Percentiles rank a stretch among this genome's conserved stretches.
phyloP scores from a whole-genome alignment of 495 filamentous ascomycete genomes.

The Trichocladium uniseriatum region DNA sequence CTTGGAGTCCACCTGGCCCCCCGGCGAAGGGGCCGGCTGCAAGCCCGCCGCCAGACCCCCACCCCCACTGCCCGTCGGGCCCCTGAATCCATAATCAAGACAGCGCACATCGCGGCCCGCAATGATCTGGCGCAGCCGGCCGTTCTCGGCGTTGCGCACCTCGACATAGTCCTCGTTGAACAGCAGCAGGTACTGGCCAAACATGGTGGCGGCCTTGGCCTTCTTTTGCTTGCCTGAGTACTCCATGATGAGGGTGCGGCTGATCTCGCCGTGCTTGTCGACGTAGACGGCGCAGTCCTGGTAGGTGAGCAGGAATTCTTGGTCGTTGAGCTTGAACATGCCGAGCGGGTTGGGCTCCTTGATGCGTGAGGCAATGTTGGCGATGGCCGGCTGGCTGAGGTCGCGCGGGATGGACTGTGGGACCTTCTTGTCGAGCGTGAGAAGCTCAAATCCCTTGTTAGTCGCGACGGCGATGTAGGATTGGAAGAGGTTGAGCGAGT shows the following conservation, averaged over 20 bases:
- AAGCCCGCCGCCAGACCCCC: not conserved
- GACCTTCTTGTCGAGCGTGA: slow-evolving; percentile 93
- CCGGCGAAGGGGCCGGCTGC: slow-evolving; percentile 9
- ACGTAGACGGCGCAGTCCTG: slow-evolving; percentile 94
- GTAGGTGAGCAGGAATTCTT: slow-evolving; percentile 89
- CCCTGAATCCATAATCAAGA: slow-evolving; percentile 72
- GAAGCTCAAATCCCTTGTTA: slow-evolving; percentile 84
- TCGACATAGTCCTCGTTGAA: slow-evolving; percentile 90
- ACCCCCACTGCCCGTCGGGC: slow-evolving; percentile 38
- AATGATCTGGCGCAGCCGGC: slow-evolving; percentile 86
- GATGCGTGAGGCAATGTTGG: slow-evolving; percentile 72
- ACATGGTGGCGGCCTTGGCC: slow-evolving; percentile 63
- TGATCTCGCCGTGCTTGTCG: slow-evolving; percentile 95
- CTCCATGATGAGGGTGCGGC: slow-evolving; percentile 87
- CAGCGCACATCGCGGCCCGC: slow-evolving; percentile 77
- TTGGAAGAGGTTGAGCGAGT: slow-evolving; percentile 91
- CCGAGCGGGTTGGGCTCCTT: slow-evolving; percentile 74
- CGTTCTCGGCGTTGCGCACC: slow-evolving; percentile 93
- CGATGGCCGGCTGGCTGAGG: slow-evolving; percentile 62
- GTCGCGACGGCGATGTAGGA: slow-evolving; percentile 85
- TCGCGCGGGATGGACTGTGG: slow-evolving; percentile 78
- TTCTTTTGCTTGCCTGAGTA: slow-evolving; percentile 85
- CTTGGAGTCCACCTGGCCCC: slow-evolving; percentile 28
- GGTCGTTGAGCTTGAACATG: slow-evolving; percentile 92
- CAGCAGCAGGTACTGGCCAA: slow-evolving; percentile 70